Conservation (phyloP, 2,329 filamentous ascomycete species). For the Aspergillus carbonarius region DNA sequence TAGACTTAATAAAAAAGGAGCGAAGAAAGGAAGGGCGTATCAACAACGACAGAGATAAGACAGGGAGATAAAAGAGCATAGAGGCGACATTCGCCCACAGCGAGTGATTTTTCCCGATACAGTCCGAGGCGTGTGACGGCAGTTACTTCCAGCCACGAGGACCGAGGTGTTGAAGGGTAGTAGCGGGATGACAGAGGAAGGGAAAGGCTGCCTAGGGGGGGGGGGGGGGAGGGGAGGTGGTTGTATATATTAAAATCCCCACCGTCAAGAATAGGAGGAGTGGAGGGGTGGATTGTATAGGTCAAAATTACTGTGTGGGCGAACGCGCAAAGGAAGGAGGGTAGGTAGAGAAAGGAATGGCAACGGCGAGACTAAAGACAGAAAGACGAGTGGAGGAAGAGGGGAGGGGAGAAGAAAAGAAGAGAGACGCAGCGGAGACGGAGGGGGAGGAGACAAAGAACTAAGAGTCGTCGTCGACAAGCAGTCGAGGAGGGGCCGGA, state of each 20-base stretch:
- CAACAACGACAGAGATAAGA: slow-evolving; percentile 44
- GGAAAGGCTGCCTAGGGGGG: slow-evolving; percentile 4
- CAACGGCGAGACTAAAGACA: slow-evolving; percentile 20
- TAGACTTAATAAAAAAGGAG: slow-evolving; percentile 39
- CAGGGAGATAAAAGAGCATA: slow-evolving; percentile 45
- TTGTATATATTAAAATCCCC: slow-evolving; percentile 5
- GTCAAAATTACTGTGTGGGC: slow-evolving; percentile 34
- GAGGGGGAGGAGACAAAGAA: slow-evolving; percentile 13
- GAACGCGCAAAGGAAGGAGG: slow-evolving; percentile 34
- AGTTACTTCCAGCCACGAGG: slow-evolving; percentile 13
- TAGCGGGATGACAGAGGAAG: background rate
- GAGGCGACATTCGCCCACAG: slow-evolving; percentile 43
- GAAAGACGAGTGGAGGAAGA: slow-evolving; percentile 15
- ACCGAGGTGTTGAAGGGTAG: background rate
- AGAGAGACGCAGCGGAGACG: slow-evolving; percentile 16
- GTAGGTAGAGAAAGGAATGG: slow-evolving; percentile 28
- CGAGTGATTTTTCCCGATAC: slow-evolving; percentile 14
- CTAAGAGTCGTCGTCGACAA: background rate
- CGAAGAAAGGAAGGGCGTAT: slow-evolving; percentile 35
- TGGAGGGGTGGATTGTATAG: slow-evolving; percentile 7
- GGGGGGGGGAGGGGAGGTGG: slow-evolving; percentile 6
- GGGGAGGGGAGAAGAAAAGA: slow-evolving; percentile 14
- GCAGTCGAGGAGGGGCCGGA: slow-evolving; percentile 22
- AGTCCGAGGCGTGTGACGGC: slow-evolving; percentile 9
- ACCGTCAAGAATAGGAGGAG: slow-evolving; percentile 5